Percentiles rank a stretch among this genome's conserved stretches.
Evolutionary conservation across 768 basidiomycete genomes (phyloP).

Genomic region (Xerocomus spinulosus): DNA sequence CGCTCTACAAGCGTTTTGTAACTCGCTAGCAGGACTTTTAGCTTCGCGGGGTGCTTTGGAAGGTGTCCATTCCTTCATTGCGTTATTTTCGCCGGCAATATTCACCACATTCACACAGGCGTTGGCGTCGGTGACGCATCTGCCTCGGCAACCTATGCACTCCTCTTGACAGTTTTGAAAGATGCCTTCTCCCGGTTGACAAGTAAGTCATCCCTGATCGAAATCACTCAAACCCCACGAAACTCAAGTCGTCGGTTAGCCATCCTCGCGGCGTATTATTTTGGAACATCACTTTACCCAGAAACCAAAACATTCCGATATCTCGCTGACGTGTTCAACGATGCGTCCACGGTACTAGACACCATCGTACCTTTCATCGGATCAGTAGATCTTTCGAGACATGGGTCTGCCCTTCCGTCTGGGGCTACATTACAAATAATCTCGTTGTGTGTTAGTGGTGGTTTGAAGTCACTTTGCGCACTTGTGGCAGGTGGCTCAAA

Average conservation of each 20-base stretch:
- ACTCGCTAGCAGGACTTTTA: conserved; percentile 56
- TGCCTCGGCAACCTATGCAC: conserved; percentile 60
- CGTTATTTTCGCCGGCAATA: background rate
- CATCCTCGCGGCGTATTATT: conserved; percentile 54
- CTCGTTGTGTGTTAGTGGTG: conserved; percentile 55
- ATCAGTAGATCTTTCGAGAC: conserved; percentile 23
- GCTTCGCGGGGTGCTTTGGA: conserved; percentile 66
- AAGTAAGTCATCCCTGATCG: conserved; percentile 37
- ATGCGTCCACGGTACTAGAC: conserved; percentile 55
- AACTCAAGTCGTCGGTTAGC: conserved; percentile 35
- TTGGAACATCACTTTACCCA: conserved; percentile 61
- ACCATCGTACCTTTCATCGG: conserved; percentile 54
- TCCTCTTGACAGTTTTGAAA: conserved; percentile 61
- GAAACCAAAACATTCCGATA: conserved; percentile 70
- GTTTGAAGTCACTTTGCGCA: conserved; percentile 53
- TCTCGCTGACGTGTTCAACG: conserved; percentile 64
- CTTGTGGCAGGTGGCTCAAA: conserved; percentile 69
- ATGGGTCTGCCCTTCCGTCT: conserved; percentile 32
- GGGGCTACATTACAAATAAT: conserved; percentile 38
- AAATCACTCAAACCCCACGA: background rate
- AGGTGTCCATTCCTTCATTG: conserved; percentile 34
- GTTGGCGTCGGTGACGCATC: conserved; percentile 68
- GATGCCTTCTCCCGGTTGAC: conserved; percentile 60
- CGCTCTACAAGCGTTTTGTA: conserved; percentile 66
- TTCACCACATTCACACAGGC: conserved; percentile 26